Evolutionary conservation across 2,329 filamentous ascomycete genomes (phyloP).

Genomic region (Xylariaceae sp.): DNA sequence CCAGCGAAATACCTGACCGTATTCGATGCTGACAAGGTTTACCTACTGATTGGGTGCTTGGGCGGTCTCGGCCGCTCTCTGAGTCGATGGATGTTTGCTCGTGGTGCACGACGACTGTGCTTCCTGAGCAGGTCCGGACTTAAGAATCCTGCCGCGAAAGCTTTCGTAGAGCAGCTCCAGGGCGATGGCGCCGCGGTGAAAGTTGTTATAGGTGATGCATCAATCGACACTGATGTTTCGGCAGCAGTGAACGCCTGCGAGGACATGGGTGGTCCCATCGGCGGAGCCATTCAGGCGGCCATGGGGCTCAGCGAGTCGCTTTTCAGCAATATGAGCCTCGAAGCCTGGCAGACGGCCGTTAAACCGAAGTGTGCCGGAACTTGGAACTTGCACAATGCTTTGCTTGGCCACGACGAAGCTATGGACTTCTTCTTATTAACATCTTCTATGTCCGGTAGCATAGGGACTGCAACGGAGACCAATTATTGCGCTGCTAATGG

Average conservation of each 20-base stretch:
- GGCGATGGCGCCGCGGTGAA: background rate
- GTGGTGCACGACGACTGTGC: constrained; percentile 25
- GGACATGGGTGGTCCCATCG: constrained; percentile 9
- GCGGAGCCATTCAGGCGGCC: constrained; percentile 31
- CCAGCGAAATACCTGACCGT: constrained; percentile 3
- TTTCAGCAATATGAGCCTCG: constrained; percentile 1
- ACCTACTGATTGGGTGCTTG: constrained; percentile 27
- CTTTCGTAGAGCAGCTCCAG: constrained; percentile 12
- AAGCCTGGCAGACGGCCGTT: constrained; percentile 16
- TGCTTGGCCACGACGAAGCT: background rate
- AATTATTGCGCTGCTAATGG: constrained; percentile 33
- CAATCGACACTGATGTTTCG: background rate
- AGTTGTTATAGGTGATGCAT: constrained; percentile 12
- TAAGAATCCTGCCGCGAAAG: constrained; percentile 8
- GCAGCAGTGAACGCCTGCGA: background rate
- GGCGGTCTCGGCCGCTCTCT: constrained; percentile 24
- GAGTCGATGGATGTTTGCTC: constrained; percentile 18
- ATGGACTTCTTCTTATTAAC: constrained; percentile 30
- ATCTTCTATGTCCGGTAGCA: constrained; percentile 21
- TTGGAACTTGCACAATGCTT: constrained; percentile 11
- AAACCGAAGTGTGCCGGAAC: constrained; percentile 13
- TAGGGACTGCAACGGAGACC: constrained; percentile 27
- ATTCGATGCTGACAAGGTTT: constrained; percentile 17
- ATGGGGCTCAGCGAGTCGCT: constrained; percentile 28
- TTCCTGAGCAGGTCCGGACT: constrained; percentile 26